phyloP scores from a whole-genome alignment of 2,329 filamentous ascomycete species.

The Sordariomycetes sp. region DNA sequence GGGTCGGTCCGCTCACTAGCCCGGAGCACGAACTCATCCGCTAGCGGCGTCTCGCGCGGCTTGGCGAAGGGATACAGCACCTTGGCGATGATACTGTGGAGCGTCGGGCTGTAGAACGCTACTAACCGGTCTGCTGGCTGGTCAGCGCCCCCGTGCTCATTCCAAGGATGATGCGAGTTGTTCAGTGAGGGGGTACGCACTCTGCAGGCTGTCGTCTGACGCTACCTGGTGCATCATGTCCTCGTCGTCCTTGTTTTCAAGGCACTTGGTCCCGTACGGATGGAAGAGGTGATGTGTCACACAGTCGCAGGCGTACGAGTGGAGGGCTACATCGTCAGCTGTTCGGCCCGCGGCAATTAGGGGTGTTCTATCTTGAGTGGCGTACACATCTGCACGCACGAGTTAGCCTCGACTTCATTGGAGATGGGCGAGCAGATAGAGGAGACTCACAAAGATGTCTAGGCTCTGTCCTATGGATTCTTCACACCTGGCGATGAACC shows the following conservation, averaged over 20 bases:
- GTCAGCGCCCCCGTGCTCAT: neutral
- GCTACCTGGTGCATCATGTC: slow-evolving; percentile 56
- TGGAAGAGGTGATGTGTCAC: slow-evolving; percentile 58
- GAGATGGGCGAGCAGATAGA: neutral
- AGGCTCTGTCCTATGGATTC: slow-evolving; percentile 28
- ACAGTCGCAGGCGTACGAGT: slow-evolving; percentile 58
- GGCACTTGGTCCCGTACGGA: slow-evolving; percentile 47
- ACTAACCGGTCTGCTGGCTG: slow-evolving; percentile 38
- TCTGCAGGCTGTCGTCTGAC: slow-evolving; percentile 53
- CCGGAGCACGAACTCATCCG: slow-evolving; percentile 44
- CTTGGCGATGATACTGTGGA: slow-evolving; percentile 32
- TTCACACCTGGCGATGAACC: slow-evolving; percentile 40
- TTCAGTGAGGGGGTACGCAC: slow-evolving; percentile 22
- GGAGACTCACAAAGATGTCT: slow-evolving; percentile 44
- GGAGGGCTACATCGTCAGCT: slow-evolving; percentile 23
- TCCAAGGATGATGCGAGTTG: neutral
- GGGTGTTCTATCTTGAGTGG: neutral
- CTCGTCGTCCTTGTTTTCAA: slow-evolving; percentile 40
- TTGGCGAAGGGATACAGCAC: slow-evolving; percentile 34
- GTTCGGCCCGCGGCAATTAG: neutral
- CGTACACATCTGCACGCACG: slow-evolving; percentile 8
- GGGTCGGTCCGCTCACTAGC: slow-evolving; percentile 30
- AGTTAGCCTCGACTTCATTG: neutral
- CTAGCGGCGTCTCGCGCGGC: slow-evolving; percentile 42
- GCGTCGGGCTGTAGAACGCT: slow-evolving; percentile 38